Evolutionary conservation across 768 basidiomycete genomes (phyloP), one percentile per base, ranked within the genome.

Genomic region (Boletus patriciae): DNA sequence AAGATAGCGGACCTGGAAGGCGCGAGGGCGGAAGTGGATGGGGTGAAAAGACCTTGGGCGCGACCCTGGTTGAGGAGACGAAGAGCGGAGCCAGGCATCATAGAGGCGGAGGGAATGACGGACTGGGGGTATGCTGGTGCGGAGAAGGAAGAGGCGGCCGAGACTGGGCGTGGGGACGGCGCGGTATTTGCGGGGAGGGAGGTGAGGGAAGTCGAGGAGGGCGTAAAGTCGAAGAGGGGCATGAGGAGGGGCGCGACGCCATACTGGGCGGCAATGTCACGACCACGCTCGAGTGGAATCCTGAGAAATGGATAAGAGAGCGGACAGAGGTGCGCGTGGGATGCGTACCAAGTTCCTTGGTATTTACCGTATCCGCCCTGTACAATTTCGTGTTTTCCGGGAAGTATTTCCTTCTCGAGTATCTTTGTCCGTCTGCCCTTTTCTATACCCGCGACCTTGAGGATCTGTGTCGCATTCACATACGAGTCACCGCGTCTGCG

Each of bases 321-420:
- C n/a, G 34, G 9, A 42, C 13, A 48, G 13, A 29, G 47, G 51
- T 46, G 27, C 21, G 52, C 46, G 58, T 53, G 52, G 19, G 57
- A 52, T 52, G 66, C 86, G 69, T 67, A 96, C 96, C 97, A 99
- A 54, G 96, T 98, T 62, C 97, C 97, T 73, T 99, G 97, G 71
- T 98, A 99, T 77, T 98, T 96, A 25, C 97, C 97, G 70, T 98
- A 98, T 31, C 97, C 97, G 38, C 97, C 97, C 73, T 98, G 97
- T 6, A 99, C 93, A 71, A 98, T 98, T 74, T 99, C 96, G 73
- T 97, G 93, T 73, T 90, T 88, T 46, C 94, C 94, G 54, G 90
- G 90, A 42, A 95, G 82, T 60, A 99, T 93, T 76, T 99, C 96
- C 73, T 95, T 97, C 80, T 98, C 91, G 15, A 93, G 78, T 52